Percentiles rank a stretch among this genome's conserved stretches.
These are phyloP conservation scores for Penstemon eatonii DNA, from an alignment of 257 asterid species.

Conservation along the genomic window DNA sequence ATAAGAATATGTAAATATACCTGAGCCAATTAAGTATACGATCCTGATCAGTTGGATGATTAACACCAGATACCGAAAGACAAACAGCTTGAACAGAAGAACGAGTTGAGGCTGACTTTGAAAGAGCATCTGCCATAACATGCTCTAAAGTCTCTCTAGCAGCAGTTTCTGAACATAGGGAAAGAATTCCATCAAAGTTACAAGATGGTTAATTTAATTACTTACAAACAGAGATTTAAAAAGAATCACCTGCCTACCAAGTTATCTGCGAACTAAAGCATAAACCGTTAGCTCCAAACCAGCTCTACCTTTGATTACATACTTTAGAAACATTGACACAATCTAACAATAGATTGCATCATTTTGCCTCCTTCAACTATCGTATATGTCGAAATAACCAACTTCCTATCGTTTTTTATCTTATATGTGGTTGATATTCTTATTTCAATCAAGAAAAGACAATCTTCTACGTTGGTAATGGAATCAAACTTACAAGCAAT, in stretches of 20 bases:
- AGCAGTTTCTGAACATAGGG: constrained; percentile 56
- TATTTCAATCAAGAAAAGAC: too few relatives aligned
- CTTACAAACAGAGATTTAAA: not conserved
- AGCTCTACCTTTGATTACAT: not conserved
- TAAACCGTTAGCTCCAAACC: not conserved
- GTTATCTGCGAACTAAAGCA: not conserved
- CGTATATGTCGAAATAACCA: too few relatives aligned
- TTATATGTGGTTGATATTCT: too few relatives aligned
- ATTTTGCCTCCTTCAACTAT: too few relatives aligned
- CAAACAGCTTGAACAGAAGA: constrained; percentile 76
- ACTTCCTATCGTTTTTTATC: too few relatives aligned
- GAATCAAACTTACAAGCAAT: too few relatives aligned
- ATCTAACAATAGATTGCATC: too few relatives aligned
- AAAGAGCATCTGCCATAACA: constrained; percentile 83
- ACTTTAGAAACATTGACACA: not conserved
- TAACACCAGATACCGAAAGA: constrained; percentile 79
- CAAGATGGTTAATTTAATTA: constrained; percentile 19
- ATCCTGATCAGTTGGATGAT: constrained; percentile 71
- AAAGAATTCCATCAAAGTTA: not conserved
- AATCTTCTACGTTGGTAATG: too few relatives aligned
- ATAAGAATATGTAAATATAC: constrained; percentile 29
- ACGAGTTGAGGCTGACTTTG: constrained; percentile 60
- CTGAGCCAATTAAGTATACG: constrained; percentile 75
- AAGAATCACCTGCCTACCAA: not conserved
- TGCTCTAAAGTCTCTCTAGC: constrained; percentile 74